A percentile compares a stretch with the other conserved stretches of the same genome.
phyloP scores from a whole-genome alignment of 108 stramenopile species.

The Schizochytrium sp. region DNA sequence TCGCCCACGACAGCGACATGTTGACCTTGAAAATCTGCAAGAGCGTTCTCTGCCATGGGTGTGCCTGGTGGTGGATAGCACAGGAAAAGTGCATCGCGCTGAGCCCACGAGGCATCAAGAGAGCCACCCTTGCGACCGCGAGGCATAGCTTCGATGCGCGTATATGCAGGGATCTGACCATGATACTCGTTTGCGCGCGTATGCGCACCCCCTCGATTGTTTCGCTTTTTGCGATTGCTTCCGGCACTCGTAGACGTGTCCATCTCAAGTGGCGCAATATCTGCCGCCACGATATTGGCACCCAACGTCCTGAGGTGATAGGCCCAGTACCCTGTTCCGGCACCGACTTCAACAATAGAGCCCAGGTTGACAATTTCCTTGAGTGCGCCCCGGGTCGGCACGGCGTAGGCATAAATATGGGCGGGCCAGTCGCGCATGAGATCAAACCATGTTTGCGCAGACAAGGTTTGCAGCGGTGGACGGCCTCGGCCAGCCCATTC shows the following conservation, averaged over 20 bases:
- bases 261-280: neutral
- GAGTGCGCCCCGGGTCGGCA: neutral
- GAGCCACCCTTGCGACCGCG: neutral
- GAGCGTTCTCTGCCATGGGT: neutral
- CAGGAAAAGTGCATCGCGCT: neutral
- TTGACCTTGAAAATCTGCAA: neutral
- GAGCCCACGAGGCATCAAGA: neutral
- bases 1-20: neutral
- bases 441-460: neutral
- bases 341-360: neutral
- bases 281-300: neutral
- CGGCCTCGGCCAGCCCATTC: neutral
- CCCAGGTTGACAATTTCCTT: neutral
- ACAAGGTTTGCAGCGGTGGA: neutral
- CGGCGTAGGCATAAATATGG: neutral
- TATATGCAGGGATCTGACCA: neutral
- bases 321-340: neutral
- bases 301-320: neutral
- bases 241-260: no score
- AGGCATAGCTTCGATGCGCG: neutral
- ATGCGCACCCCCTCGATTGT: neutral
- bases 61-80: neutral
- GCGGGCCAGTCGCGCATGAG: neutral
- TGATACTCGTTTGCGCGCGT: neutral
- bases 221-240: neutral